Base-by-base conservation (phyloP, 345 rosid species). In the Streptanthus diversifolius region DNA sequence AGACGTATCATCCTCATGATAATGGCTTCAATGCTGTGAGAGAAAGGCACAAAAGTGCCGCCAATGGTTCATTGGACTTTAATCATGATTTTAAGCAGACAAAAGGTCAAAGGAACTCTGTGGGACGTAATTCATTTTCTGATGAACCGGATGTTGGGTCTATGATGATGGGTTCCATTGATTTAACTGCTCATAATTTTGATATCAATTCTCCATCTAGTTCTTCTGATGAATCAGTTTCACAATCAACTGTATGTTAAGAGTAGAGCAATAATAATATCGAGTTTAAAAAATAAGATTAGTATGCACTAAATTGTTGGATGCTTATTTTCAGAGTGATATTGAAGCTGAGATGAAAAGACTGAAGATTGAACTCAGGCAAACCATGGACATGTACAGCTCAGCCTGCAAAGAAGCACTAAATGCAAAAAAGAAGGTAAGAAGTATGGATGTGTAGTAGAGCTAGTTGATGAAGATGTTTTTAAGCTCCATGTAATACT, bases 341-440 rank as follows among this genome's bases (percentile, higher is more conserved):
- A 12, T 88, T 44, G 97, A 90, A 82, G 88, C 79, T 13, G 98
- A 93, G 83, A 90, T 93, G 98, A 86, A 77, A 81, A 90, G 90
- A 72, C 76, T 93, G 63, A 89, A 83, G 87, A 81, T 85, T 72
- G 97, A 93, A 63, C 93, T 93, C 53, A 90, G 75, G 80, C 98
- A 90, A 83, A 93, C 98, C 49, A 89, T 90, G 83, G 93, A 89
- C 63, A 82, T 93, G 97, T 93, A 90, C 52, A 85, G 90, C 79
- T 79, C 84, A 66, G 97, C 97, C 59, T 90, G 98, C 82, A 86
- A 85, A 81, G 97, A 90, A 85, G 97, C 98, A 67, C 83, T 93
- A 15, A 64, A 79, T 5, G 92, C 93, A 35, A 89, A 90, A 74
- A 82, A 70, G 70, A 85, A 82, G 90, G 98, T 93, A 80, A 58